A percentile compares a stretch with the other conserved stretches of the same genome.
These are phyloP conservation scores for Nigrospora sphaerica DNA, from an alignment of 2,329 filamentous ascomycete genomes.

Conservation along the genomic window DNA sequence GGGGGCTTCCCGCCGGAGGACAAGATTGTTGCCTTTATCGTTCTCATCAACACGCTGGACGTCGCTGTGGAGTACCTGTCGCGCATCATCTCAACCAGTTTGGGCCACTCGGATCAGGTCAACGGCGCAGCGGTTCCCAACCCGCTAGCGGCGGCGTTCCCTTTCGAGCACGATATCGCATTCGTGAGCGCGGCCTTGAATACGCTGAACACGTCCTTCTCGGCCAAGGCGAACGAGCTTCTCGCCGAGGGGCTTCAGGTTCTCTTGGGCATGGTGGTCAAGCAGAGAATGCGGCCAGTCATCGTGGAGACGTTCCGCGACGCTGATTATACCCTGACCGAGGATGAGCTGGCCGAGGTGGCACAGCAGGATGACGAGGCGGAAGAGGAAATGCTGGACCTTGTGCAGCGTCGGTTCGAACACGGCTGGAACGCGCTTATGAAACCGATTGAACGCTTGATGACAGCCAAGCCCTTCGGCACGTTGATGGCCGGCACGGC, in stretches of 20 bases:
- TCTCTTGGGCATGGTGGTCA: slow-evolving; percentile 81
- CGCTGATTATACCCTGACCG: slow-evolving; percentile 70
- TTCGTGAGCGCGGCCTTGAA: slow-evolving; percentile 64
- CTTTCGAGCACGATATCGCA: slow-evolving; percentile 67
- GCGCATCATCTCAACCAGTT: slow-evolving; percentile 69
- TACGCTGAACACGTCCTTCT: slow-evolving; percentile 64
- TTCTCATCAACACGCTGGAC: slow-evolving; percentile 93
- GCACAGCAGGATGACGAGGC: slow-evolving; percentile 47
- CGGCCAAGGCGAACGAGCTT: slow-evolving; percentile 72
- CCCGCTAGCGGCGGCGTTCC: slow-evolving; percentile 61
- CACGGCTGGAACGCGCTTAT: slow-evolving; percentile 81
- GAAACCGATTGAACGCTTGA: slow-evolving; percentile 73
- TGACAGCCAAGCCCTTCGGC: slow-evolving; percentile 71
- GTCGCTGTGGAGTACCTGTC: slow-evolving; percentile 84
- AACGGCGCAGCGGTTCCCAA: slow-evolving; percentile 29
- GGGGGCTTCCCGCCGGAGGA: slow-evolving; percentile 82
- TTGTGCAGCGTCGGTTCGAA: slow-evolving; percentile 74
- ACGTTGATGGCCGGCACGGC: slow-evolving; percentile 70
- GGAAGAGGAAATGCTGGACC: slow-evolving; percentile 50
- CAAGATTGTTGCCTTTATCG: slow-evolving; percentile 80
- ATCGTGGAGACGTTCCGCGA: slow-evolving; percentile 87
- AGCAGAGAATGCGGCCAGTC: slow-evolving; percentile 75
- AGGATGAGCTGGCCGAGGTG: slow-evolving; percentile 52
- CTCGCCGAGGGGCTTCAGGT: slow-evolving; percentile 79
- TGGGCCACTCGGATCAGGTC: slow-evolving; percentile 36